Evolutionary conservation across 257 asterid genomes (phyloP).

Genomic region (Solanum megistacrolobum): DNA sequence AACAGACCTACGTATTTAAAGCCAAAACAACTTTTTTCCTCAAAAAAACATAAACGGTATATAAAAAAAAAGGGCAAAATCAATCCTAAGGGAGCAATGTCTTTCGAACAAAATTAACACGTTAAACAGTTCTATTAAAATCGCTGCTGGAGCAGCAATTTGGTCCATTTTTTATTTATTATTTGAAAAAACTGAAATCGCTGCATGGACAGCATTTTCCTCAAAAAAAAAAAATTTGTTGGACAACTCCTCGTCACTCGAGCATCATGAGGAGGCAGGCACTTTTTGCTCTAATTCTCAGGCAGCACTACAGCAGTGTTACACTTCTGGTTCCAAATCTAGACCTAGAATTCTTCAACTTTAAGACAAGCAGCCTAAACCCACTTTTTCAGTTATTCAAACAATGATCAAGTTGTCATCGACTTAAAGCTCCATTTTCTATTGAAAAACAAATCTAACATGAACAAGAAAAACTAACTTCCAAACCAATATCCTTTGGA

Average conservation of each 20-base stretch:
- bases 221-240: too few species aligned
- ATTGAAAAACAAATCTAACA: neutral
- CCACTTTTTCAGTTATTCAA: neutral
- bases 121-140: too few species aligned
- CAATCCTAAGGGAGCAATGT: too few species aligned
- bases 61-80: too few species aligned
- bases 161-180: too few species aligned
- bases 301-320: neutral
- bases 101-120: too few species aligned
- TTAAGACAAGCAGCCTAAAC: neutral
- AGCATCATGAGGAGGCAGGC: neutral
- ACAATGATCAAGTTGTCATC: neutral
- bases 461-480: neutral
- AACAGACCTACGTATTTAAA: neutral
- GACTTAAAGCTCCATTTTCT: neutral
- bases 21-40: too few species aligned
- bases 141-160: too few species aligned
- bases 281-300: neutral
- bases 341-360: neutral
- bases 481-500: neutral
- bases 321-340: neutral
- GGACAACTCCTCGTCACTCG: neutral
- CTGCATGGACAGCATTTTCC: too few species aligned
- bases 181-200: too few species aligned
- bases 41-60: too few species aligned